Conservation (phyloP, 2,329 filamentous ascomycete genomes). For the Arachnomyces sp. region DNA sequence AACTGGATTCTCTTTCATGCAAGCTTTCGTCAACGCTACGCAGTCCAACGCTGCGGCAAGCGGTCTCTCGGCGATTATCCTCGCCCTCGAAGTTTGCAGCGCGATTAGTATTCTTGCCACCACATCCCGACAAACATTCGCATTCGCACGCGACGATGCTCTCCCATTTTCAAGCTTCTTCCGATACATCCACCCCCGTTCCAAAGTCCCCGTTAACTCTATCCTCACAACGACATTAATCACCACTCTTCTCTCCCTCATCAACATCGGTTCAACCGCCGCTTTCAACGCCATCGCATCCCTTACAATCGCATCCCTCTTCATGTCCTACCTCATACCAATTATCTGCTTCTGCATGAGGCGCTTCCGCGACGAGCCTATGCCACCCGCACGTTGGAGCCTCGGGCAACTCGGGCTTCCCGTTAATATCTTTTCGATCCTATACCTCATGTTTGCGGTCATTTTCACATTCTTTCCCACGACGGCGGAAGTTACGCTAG, state of each 20-base stretch:
- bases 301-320: conserved; percentile 26
- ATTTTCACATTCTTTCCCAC: conserved; percentile 23
- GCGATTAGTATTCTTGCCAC: conserved; percentile 26
- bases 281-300: conserved; percentile 36
- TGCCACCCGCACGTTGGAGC: conserved; percentile 30
- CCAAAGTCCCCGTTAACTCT: conserved; percentile 17
- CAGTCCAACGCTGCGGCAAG: conserved; percentile 19
- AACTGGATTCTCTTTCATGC: conserved; percentile 29
- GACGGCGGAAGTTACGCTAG: conserved; percentile 11
- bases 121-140: conserved; percentile 12
- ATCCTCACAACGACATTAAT: conserved; percentile 21
- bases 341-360: conserved; percentile 32
- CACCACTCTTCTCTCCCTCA: conserved; percentile 24
- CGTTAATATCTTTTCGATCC: no score
- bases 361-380: conserved; percentile 21
- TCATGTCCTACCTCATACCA: conserved; percentile 34
- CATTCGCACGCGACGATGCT: conserved; percentile 44
- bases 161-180: conserved; percentile 38
- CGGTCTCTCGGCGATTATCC: conserved; percentile 20
- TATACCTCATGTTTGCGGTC: conserved; percentile 18
- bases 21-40: conserved; percentile 25
- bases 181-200: conserved; percentile 12
- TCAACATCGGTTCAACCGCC: conserved; percentile 37
- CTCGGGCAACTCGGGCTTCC: conserved; percentile 20
- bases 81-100: conserved; percentile 22